Evolutionary conservation across 805 yeast species (phyloP).

Genomic region (Zygoascus flipseniorum): DNA sequence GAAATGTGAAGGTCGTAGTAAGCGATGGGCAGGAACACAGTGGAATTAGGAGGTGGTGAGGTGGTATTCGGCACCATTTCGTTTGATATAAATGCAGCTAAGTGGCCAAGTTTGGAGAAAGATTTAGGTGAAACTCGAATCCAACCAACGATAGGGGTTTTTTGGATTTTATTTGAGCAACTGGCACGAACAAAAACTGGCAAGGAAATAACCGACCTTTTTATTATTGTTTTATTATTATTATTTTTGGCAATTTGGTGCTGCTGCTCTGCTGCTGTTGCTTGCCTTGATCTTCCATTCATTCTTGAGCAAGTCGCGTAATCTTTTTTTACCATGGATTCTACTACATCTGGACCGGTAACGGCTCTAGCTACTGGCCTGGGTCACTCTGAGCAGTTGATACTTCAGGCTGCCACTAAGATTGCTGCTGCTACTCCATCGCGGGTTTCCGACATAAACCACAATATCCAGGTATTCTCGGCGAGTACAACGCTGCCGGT

Average conservation of each 20-base stretch:
- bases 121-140: no score
- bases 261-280: no score
- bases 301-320: no score
- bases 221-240: no score
- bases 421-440: neutral
- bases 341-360: neutral
- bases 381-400: neutral
- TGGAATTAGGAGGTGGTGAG: neutral
- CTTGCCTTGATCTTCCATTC: no score
- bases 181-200: no score
- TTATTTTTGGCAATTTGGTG: no score
- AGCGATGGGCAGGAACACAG: neutral
- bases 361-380: neutral
- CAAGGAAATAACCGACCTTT: no score
- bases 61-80: neutral
- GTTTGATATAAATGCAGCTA: neutral
- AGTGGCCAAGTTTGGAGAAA: no score
- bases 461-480: slow-evolving; percentile 1
- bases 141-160: no score
- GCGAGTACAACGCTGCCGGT: slow-evolving; percentile 1
- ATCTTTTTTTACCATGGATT: neutral
- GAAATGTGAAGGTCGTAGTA: neutral
- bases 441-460: neutral
- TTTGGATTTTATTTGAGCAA: no score
- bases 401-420: neutral